Conservation (phyloP, 352 stramenopile species). For the Globisporangium barbulae region DNA sequence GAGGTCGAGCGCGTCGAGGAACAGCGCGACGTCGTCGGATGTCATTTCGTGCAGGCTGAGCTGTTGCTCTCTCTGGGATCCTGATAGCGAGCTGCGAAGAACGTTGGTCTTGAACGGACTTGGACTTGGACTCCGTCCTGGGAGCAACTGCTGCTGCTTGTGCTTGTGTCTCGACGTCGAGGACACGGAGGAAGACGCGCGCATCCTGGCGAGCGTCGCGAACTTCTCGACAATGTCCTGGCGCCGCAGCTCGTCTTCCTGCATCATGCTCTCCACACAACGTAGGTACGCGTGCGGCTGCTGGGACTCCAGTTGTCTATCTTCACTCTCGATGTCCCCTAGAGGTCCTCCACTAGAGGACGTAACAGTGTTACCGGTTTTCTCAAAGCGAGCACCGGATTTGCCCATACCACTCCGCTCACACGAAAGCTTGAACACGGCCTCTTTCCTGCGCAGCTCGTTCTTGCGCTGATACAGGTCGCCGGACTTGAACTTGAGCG, state of each 20-base stretch:
- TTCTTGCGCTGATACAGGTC: slow-evolving; percentile 77
- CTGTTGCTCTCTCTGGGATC: slow-evolving; percentile 7
- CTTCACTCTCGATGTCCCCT: background rate
- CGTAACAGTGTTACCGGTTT: background rate
- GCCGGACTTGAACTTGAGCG: slow-evolving; percentile 60
- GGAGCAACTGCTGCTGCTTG: slow-evolving; percentile 6
- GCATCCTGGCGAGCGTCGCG: slow-evolving; percentile 20
- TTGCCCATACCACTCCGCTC: slow-evolving; percentile 6
- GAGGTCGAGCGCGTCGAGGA: slow-evolving; percentile 48
- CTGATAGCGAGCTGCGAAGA: background rate
- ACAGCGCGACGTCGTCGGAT: slow-evolving; percentile 38
- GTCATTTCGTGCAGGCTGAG: slow-evolving; percentile 29
- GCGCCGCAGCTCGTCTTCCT: slow-evolving; percentile 54
- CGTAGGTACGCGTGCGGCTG: slow-evolving; percentile 15
- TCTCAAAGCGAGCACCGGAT: background rate
- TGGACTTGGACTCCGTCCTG: background rate
- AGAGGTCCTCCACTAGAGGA: background rate
- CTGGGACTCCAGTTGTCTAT: background rate
- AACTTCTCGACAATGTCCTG: slow-evolving; percentile 56
- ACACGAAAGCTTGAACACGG: slow-evolving; percentile 26
- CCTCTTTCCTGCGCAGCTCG: slow-evolving; percentile 61
- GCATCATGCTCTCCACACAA: slow-evolving; percentile 30
- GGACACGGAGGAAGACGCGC: background rate
- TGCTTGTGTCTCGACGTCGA: slow-evolving; percentile 18
- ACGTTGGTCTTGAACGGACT: background rate